Conservation (phyloP, 1,139 yeast species). For the Geotrichum histeridarum region DNA sequence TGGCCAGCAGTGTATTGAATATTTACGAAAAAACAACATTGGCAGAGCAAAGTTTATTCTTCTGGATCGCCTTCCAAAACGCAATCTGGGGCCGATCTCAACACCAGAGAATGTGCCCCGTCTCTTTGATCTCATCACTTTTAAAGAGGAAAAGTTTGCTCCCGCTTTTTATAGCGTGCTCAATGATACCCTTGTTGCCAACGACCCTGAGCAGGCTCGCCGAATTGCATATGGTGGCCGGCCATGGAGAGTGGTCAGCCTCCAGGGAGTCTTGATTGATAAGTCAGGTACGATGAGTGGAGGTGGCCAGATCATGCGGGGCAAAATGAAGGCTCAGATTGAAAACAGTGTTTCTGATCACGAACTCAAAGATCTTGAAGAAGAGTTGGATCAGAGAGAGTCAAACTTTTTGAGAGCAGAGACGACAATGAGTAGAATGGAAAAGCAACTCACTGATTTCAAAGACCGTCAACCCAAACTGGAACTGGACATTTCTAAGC, state of each 20-base stretch:
- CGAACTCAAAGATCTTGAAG: conserved; percentile 54
- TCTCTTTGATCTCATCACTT: conserved; percentile 73
- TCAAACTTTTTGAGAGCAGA: conserved; percentile 49
- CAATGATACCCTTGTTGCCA: conserved; percentile 82
- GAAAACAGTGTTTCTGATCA: conserved; percentile 46
- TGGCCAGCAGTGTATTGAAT: conserved; percentile 87
- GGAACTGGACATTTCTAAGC: conserved; percentile 56
- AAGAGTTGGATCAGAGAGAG: conserved; percentile 54
- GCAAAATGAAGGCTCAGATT: conserved; percentile 53
- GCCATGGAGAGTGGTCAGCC: conserved; percentile 83
- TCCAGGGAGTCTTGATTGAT: conserved; percentile 92
- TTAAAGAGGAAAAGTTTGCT: conserved; percentile 60
- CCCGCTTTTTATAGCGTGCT: conserved; percentile 89
- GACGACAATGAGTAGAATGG: conserved; percentile 56
- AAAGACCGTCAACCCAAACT: conserved; percentile 64
- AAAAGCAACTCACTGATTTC: conserved; percentile 51
- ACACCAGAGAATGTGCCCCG: conserved; percentile 79
- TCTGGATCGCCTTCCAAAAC: conserved; percentile 64
- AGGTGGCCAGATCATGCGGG: conserved; percentile 75
- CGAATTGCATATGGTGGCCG: conserved; percentile 79
- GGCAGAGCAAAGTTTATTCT: conserved; percentile 90
- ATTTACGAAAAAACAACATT: conserved; percentile 71
- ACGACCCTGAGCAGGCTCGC: conserved; percentile 73
- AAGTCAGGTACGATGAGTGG: conserved; percentile 96
- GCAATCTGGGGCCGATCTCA: conserved; percentile 52